Percentiles rank a stretch among this genome's conserved stretches.
Evolutionary conservation across 768 basidiomycete species (phyloP).

Genomic region (Kwoniella heveanensis): DNA sequence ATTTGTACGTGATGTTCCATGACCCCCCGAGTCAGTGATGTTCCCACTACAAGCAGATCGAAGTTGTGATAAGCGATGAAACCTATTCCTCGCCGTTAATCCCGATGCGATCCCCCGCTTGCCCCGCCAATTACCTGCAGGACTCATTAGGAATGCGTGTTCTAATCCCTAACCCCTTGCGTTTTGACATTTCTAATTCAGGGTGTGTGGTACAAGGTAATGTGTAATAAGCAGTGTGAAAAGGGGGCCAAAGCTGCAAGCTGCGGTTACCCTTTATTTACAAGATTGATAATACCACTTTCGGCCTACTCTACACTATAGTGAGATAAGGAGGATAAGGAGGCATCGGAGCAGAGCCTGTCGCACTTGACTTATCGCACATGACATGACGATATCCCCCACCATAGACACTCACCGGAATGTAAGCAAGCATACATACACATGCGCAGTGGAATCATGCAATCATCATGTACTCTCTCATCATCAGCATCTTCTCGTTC

Average conservation of each 20-base stretch:
- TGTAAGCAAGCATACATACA: neutral
- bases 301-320: neutral
- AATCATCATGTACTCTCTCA: too few species aligned
- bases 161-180: neutral
- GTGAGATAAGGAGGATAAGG: neutral
- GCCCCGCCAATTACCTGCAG: neutral
- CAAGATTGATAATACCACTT: slow-evolving; percentile 3
- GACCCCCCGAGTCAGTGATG: too few species aligned
- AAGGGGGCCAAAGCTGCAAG: too few species aligned
- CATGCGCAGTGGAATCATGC: too few species aligned
- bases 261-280: slow-evolving; percentile 21
- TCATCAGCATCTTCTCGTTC: too few species aligned
- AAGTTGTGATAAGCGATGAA: neutral
- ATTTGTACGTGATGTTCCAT: too few species aligned
- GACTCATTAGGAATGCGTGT: neutral
- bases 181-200: slow-evolving; percentile 6
- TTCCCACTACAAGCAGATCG: too few species aligned
- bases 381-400: neutral
- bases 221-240: neutral
- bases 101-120: neutral
- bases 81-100: too few species aligned
- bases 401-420: neutral
- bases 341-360: slow-evolving; percentile 8
- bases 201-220: neutral
- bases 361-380: neutral